Conservation (phyloP, 2,329 filamentous ascomycete genomes). For the Ceratocystis huliohia region DNA sequence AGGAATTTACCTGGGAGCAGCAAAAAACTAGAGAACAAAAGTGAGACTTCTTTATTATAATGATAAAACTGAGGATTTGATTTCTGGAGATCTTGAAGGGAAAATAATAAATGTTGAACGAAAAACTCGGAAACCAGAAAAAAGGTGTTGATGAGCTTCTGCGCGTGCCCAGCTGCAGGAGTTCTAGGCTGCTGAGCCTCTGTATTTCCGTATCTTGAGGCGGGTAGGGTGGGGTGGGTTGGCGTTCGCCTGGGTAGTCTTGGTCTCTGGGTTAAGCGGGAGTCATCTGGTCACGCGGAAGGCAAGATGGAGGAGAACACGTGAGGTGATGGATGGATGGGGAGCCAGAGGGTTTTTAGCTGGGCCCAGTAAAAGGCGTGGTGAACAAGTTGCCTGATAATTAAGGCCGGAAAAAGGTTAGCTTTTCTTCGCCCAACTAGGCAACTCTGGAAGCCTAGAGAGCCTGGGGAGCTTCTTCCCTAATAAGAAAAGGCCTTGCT, state of each 20-base stretch:
- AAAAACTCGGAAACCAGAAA: background rate
- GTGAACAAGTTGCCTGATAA: background rate
- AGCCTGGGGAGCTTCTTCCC: background rate
- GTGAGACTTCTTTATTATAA: background rate
- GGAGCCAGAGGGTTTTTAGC: constrained; percentile 15
- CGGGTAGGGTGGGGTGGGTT: constrained; percentile 2
- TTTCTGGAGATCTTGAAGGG: background rate
- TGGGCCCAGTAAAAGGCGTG: background rate
- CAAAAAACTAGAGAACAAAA: background rate
- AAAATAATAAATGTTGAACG: background rate
- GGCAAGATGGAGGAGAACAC: constrained; percentile 30
- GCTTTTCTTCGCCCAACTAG: too few species aligned
- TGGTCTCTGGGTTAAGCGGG: constrained; percentile 16
- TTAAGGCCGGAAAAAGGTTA: too few species aligned
- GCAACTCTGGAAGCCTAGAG: too few species aligned
- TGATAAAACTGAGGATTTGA: background rate
- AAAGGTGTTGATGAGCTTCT: background rate
- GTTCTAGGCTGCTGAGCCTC: constrained; percentile 3
- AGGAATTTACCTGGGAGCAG: background rate
- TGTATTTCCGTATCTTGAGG: background rate
- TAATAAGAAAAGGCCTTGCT: background rate
- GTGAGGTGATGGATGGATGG: constrained; percentile 29
- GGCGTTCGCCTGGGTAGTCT: constrained; percentile 7
- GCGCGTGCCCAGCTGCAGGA: constrained; percentile 5
- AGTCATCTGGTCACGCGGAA: constrained; percentile 30